Evolutionary conservation across 495 filamentous ascomycete species (phyloP).

Genomic region (Podospora australis): DNA sequence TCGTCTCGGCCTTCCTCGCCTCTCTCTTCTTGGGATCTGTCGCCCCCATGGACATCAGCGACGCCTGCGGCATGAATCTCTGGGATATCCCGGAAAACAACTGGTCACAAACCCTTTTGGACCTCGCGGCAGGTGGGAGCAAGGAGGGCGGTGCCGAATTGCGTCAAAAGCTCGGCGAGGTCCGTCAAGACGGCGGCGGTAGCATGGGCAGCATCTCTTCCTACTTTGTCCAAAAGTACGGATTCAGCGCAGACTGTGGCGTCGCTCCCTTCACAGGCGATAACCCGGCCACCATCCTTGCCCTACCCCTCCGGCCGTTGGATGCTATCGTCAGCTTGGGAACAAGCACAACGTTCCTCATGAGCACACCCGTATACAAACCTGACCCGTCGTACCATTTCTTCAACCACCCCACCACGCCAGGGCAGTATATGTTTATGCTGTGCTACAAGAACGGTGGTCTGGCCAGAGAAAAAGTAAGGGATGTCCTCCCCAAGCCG

Average conservation of each 20-base stretch:
- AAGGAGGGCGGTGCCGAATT: slow-evolving; percentile 57
- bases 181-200: slow-evolving; percentile 72
- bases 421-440: slow-evolving; percentile 94
- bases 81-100: slow-evolving; percentile 75
- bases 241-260: slow-evolving; percentile 66
- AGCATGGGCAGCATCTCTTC: slow-evolving; percentile 63
- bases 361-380: slow-evolving; percentile 85
- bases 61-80: slow-evolving; percentile 94
- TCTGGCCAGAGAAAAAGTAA: slow-evolving; percentile 80
- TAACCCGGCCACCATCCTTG: slow-evolving; percentile 91
- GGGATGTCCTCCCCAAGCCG: slow-evolving; percentile 53
- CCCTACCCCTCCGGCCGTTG: slow-evolving; percentile 72
- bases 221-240: slow-evolving; percentile 74
- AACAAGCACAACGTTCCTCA: slow-evolving; percentile 93
- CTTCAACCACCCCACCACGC: slow-evolving; percentile 81
- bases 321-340: slow-evolving; percentile 93
- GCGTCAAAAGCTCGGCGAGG: slow-evolving; percentile 70
- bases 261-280: slow-evolving; percentile 89
- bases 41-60: slow-evolving; percentile 86
- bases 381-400: slow-evolving; percentile 84
- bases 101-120: slow-evolving; percentile 69
- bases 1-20: slow-evolving; percentile 92
- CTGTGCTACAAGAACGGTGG: slow-evolving; percentile 99
- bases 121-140: slow-evolving; percentile 64
- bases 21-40: slow-evolving; percentile 82